Evolutionary conservation across 2,329 filamentous ascomycete species (phyloP).

Genomic region (Scedosporium minutisporum): DNA sequence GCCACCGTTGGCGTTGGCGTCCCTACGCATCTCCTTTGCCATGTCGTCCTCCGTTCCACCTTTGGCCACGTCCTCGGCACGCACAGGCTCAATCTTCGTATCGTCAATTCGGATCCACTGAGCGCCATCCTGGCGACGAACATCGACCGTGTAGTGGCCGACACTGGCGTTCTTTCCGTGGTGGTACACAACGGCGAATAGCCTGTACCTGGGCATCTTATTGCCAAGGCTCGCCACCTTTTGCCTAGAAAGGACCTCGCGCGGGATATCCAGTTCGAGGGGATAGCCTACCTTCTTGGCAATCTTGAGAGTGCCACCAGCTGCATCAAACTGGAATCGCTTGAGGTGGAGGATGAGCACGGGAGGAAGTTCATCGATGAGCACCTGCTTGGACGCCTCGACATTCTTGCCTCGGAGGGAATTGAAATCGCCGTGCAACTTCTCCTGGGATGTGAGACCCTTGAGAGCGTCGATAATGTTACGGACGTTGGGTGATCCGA

Average conservation of each 20-base stretch:
- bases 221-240: slow-evolving; percentile 57
- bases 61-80: slow-evolving; percentile 81
- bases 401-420: slow-evolving; percentile 67
- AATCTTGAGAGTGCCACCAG: slow-evolving; percentile 86
- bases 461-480: slow-evolving; percentile 90
- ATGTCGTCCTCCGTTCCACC: slow-evolving; percentile 71
- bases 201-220: slow-evolving; percentile 71
- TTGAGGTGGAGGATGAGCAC: slow-evolving; percentile 93
- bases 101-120: slow-evolving; percentile 97
- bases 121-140: slow-evolving; percentile 83
- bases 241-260: slow-evolving; percentile 73
- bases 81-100: slow-evolving; percentile 76
- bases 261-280: slow-evolving; percentile 85
- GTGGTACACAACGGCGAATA: slow-evolving; percentile 90
- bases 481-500: slow-evolving; percentile 74
- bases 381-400: slow-evolving; percentile 83
- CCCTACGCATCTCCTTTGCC: slow-evolving; percentile 56
- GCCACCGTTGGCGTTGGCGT: slow-evolving; percentile 23
- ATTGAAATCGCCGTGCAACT: slow-evolving; percentile 74
- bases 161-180: slow-evolving; percentile 94
- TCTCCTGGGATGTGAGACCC: slow-evolving; percentile 73
- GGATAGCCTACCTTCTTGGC: slow-evolving; percentile 98
- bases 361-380: slow-evolving; percentile 83
- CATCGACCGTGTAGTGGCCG: slow-evolving; percentile 96
- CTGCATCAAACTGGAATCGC: slow-evolving; percentile 89